Evolutionary conservation across 495 filamentous ascomycete species (phyloP).

Genomic region (Lasiosphaeris hirsuta): DNA sequence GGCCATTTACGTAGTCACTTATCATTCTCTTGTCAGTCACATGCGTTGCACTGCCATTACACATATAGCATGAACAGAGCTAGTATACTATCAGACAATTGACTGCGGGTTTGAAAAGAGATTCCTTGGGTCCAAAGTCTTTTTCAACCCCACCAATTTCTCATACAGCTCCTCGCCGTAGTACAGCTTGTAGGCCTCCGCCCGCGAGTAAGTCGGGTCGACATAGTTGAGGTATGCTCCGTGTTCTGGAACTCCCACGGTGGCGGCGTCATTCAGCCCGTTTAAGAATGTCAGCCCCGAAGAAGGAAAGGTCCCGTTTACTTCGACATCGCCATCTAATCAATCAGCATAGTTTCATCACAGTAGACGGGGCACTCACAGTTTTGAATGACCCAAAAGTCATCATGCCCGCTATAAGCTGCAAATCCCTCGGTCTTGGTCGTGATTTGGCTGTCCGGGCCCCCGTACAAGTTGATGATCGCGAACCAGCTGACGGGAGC

Average conservation of each 20-base stretch:
- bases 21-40: too few species aligned
- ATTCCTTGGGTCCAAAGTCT: slow-evolving; percentile 9
- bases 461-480: slow-evolving; percentile 21
- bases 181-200: slow-evolving; percentile 12
- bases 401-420: slow-evolving; percentile 14
- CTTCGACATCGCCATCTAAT: slow-evolving; percentile 1
- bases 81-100: not conserved
- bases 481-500: slow-evolving; percentile 13
- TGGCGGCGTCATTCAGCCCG: slow-evolving; percentile 14
- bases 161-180: slow-evolving; percentile 11
- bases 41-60: too few species aligned
- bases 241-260: not conserved
- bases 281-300: slow-evolving; percentile 10
- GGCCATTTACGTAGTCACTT: too few species aligned
- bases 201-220: slow-evolving; percentile 10
- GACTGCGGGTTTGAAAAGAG: slow-evolving; percentile 21
- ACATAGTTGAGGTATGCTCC: slow-evolving; percentile 17
- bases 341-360: not conserved
- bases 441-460: slow-evolving; percentile 15
- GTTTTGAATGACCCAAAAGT: slow-evolving; percentile 21
- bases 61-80: too few species aligned
- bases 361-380: not conserved
- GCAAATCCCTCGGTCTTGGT: slow-evolving; percentile 11
- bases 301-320: slow-evolving; percentile 5
- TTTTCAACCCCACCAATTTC: slow-evolving; percentile 10